Evolutionary conservation across 129 eudicot species (phyloP), one percentile per base, ranked within the genome.

Genomic region (Dittrichia graveolens): DNA sequence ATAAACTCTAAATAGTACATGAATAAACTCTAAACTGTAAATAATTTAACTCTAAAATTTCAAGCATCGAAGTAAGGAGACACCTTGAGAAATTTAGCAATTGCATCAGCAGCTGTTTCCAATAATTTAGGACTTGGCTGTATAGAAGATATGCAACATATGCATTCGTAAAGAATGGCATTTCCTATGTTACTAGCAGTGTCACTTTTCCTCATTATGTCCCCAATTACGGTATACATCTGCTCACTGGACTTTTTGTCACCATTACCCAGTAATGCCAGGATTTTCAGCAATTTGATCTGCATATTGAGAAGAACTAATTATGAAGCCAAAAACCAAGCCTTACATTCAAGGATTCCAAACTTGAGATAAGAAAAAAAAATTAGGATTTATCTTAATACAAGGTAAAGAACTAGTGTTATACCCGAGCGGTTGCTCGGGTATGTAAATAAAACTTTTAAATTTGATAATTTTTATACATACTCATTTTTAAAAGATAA

Each of bases 181-280:
- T 95, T 95, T 68, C 97, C 99, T 34, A 95, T 91, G 82, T 95
- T 95, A 80, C 85, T 95, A 37, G 95, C 34, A 65, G 88, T 61
- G 75, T 95, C 99, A 66, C 90, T 81, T 83, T 91, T 95, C 76
- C 94, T 88, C 86, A 95, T 90, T 65, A 95, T 86, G 80, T 95
- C 99, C 67, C 95, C 87, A 2, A 95, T 78, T 77, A 95, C 95
- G 7, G 96, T 95, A 77, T 88, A 95, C 96, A 95, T 95, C 49
- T 90, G 97, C 68, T 86, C 99, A 77, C 99, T 91, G 47, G 97
- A 83, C 64, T 83, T 87, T 70, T 91, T 95, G 91, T 95, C 97
- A 46, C 97, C 99, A 55, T 78, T 86, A 61, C 99, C 99, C 35
- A 95, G 88, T 69, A 95, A 69, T 24, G 94, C 84, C 57, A 95